Base-by-base conservation (phyloP, 805 yeast genomes). In the Myxozyma lipomycoides region DNA sequence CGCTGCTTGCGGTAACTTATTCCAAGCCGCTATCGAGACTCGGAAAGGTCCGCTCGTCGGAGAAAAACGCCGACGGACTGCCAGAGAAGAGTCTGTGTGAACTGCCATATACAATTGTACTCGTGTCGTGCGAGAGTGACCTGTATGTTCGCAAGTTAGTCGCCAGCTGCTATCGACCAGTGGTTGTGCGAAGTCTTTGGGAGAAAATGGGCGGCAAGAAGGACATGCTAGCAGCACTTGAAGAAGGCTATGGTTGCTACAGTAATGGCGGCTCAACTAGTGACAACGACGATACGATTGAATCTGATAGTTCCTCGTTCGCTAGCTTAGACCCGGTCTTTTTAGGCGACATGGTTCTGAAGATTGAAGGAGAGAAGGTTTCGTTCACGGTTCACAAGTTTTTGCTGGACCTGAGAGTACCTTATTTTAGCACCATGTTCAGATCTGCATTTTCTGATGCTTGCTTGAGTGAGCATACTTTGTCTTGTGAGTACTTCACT, bases 361-460 rank as follows among this genome's bases (percentile, higher is more conserved):
- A 18, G 30, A 46, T 55, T 23, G 58, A 53, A 40, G 59, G 56
- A 40, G 52, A 46, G 15, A 36, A 7, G 23, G 46, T 40, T 4
- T 34, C 49, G 36, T 52, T 55, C 30, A 38, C 43, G 21, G 22
- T 55, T 23, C 59, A 55, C 40, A 55, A 55, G 44, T 55, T 52
- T 34, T 39, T 55, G 34, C 37, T 55, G 19, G 59, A 51, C 23
- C 36, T 55, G 28, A 42, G 59, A 19, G 56, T 49, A 10, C 59
- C 59, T 10, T 55, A 55, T 40, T 55, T 55, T 39, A 37, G 53
- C 35, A 55, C 59, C 18, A 26, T 55, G 51, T 55, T 55, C 44
- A 35, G 59, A 4, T 55, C 59, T 2, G 59, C 57, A 6, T 55
- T 55, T 48, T 40, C 52, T 7, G 59, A 55, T 15, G 59, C 59